Percentiles rank a stretch among this genome's conserved stretches.
Conservation (phyloP, 352 stramenopile species). For the Detonula confervacea region DNA sequence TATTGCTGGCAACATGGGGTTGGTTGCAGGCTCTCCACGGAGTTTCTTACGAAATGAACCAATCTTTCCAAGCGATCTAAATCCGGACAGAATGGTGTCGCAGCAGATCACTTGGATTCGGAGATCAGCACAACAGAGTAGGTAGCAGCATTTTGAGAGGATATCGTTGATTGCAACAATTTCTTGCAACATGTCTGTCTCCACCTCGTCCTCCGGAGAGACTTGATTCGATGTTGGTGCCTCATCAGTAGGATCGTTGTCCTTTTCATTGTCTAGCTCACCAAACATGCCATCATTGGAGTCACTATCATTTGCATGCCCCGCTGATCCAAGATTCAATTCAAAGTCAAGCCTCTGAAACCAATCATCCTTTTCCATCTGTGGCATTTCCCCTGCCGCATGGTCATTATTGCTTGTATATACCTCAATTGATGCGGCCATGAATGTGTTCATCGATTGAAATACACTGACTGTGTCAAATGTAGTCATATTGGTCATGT, state of each 20-base stretch:
- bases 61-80: conserved; percentile 53
- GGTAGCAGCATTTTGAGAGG: conserved; percentile 43
- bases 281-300: conserved; percentile 13
- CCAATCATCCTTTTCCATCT: conserved; percentile 29
- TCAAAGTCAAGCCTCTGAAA: conserved; percentile 40
- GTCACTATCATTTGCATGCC: conserved; percentile 23
- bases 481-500: conserved; percentile 15
- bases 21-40: conserved; percentile 33
- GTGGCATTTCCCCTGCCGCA: background rate
- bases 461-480: conserved; percentile 46
- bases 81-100: conserved; percentile 41
- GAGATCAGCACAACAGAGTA: conserved; percentile 51
- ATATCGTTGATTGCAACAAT: conserved; percentile 47
- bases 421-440: conserved; percentile 33
- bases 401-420: conserved; percentile 2
- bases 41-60: conserved; percentile 22
- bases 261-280: conserved; percentile 10
- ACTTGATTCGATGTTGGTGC: background rate
- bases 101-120: conserved; percentile 54
- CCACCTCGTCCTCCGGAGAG: background rate
- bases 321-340: conserved; percentile 17
- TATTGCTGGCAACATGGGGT: conserved; percentile 52
- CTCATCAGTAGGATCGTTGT: conserved; percentile 5
- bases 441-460: conserved; percentile 46
- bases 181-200: conserved; percentile 30